These are phyloP conservation scores for Sugiyamaella boreocaroliniensis DNA, from an alignment of 805 yeast genomes.

Conservation along the genomic window DNA sequence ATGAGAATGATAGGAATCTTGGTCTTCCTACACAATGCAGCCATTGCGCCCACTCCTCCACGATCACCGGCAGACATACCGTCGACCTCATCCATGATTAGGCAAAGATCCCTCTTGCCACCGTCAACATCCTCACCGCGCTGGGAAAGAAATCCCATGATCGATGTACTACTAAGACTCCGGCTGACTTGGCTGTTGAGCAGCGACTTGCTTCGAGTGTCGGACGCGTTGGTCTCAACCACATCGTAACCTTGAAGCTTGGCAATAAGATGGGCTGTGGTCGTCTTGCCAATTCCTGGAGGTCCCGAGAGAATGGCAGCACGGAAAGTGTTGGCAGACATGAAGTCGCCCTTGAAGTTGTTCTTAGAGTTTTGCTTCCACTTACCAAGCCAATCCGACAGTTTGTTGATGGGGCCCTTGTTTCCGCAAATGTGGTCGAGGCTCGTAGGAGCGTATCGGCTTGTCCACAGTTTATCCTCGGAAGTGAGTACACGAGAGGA, in stretches of 20 bases:
- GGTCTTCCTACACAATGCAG: constrained; percentile 78
- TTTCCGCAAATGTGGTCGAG: constrained; percentile 84
- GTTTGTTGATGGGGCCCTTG: constrained; percentile 60
- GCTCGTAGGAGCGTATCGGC: constrained; percentile 78
- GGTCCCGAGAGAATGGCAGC: constrained; percentile 90
- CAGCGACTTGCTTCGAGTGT: constrained; percentile 75
- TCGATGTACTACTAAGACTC: constrained; percentile 73
- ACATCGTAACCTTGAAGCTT: constrained; percentile 70
- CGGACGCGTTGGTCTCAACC: constrained; percentile 84
- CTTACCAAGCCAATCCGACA: constrained; percentile 65
- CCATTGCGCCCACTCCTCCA: constrained; percentile 95
- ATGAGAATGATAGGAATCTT: constrained; percentile 85
- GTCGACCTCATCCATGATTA: constrained; percentile 98
- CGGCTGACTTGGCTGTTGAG: constrained; percentile 63
- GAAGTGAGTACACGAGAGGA: neutral
- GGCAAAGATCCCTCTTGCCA: constrained; percentile 53
- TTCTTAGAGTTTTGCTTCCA: constrained; percentile 60
- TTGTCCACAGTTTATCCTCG: constrained; percentile 71
- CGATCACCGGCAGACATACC: constrained; percentile 99
- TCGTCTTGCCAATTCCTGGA: constrained; percentile 91
- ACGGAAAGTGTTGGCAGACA: constrained; percentile 62
- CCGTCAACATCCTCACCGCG: constrained; percentile 21
- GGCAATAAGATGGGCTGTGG: constrained; percentile 81
- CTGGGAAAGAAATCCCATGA: constrained; percentile 60
- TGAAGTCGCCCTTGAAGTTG: constrained; percentile 51